Percentiles rank a stretch among this genome's conserved stretches.
Evolutionary conservation across 768 basidiomycete genomes (phyloP).

Genomic region (Paxillus ammoniavirescens): DNA sequence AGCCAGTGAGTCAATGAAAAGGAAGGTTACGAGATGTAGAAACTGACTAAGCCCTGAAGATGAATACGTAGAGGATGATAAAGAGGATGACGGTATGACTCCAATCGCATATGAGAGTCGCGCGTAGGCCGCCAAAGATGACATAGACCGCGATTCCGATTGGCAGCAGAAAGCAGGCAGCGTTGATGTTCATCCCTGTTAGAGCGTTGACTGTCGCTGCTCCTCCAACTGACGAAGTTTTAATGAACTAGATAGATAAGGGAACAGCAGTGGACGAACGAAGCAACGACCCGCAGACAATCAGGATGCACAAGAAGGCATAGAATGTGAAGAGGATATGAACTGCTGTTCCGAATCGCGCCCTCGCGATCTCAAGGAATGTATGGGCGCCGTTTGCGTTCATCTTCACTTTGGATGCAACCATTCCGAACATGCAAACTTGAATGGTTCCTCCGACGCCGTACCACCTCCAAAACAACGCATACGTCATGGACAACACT

Average conservation of each 20-base stretch:
- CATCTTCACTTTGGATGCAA: constrained; percentile 57
- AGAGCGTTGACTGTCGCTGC: constrained; percentile 45
- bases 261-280: constrained; percentile 28
- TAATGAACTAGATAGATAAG: background rate
- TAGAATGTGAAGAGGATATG: constrained; percentile 55
- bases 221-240: constrained; percentile 36
- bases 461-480: constrained; percentile 39
- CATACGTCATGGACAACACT: background rate
- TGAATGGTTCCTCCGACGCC: constrained; percentile 53
- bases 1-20: background rate
- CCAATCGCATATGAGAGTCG: constrained; percentile 46
- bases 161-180: constrained; percentile 46
- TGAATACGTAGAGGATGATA: constrained; percentile 36
- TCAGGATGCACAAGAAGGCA: constrained; percentile 47
- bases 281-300: constrained; percentile 50
- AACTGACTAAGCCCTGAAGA: constrained; percentile 33
- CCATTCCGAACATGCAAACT: constrained; percentile 50
- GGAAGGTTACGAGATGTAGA: background rate
- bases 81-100: constrained; percentile 47
- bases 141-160: constrained; percentile 44
- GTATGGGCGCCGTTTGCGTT: constrained; percentile 60
- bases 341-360: constrained; percentile 44
- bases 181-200: constrained; percentile 44
- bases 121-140: constrained; percentile 41
- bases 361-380: constrained; percentile 55